Percentiles rank a stretch among this genome's conserved stretches.
These are phyloP conservation scores for Termitomyces sp. DNA, from an alignment of 768 basidiomycete genomes.

Conservation along the genomic window DNA sequence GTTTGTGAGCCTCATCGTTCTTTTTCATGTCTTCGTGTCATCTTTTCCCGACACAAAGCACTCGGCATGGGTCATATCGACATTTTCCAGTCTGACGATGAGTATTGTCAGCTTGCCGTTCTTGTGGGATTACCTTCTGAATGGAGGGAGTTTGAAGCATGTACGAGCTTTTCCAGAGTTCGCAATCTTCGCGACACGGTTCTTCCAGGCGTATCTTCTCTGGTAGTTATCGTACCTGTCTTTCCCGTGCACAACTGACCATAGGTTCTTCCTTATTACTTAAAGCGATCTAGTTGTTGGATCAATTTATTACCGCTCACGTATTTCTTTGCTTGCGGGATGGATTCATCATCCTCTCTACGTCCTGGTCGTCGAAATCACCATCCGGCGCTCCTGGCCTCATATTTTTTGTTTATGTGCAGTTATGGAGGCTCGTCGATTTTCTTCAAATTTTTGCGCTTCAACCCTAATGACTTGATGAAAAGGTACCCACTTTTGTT, in stretches of 20 bases:
- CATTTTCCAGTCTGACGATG: conserved; percentile 8
- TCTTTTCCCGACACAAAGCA: neutral
- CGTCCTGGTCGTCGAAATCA: conserved; percentile 22
- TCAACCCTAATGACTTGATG: conserved; percentile 24
- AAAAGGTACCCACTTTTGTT: conserved; percentile 50
- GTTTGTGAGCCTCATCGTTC: neutral
- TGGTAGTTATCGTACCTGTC: neutral
- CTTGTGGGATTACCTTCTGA: neutral
- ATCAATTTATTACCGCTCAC: conserved; percentile 39
- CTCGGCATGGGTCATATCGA: conserved; percentile 17
- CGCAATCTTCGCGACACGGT: neutral
- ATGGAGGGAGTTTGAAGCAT: conserved; percentile 4
- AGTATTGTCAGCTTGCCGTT: conserved; percentile 3
- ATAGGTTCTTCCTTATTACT: neutral
- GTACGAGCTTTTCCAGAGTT: neutral
- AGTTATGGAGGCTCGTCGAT: conserved; percentile 41
- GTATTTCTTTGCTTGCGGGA: conserved; percentile 16
- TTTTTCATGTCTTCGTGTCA: neutral
- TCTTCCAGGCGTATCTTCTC: conserved; percentile 7
- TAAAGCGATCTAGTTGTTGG: conserved; percentile 48
- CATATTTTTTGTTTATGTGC: conserved; percentile 41
- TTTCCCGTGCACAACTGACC: neutral
- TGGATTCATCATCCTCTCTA: conserved; percentile 14
- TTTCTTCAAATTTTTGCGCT: neutral
- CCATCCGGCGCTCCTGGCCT: conserved; percentile 6